Base-by-base conservation (phyloP, 2,329 filamentous ascomycete genomes). In the Lecanicillium sp. region DNA sequence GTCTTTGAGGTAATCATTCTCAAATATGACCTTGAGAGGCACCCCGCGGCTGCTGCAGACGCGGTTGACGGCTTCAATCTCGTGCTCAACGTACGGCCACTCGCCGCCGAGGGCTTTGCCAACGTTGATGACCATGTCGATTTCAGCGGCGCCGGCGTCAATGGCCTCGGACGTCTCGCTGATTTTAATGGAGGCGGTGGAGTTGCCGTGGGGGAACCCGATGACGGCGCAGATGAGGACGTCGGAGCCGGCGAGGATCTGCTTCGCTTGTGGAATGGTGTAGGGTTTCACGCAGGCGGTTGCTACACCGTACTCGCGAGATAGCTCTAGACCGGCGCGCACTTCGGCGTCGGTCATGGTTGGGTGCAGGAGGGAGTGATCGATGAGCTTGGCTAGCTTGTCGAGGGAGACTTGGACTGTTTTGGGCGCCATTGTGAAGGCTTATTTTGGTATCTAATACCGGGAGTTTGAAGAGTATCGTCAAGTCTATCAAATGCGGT, bases 301-400 rank as follows among this genome's bases (percentile, higher is more conserved):
- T 1, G 71, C 72, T 14, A 78, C 71, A 29, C 59, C 53, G 55
- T 71, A 60, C 13, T 64, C 56, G 37, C 60, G 65, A 13, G 67
- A 57, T 31, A 74, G 63, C 9, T 57, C 47, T 1, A 79, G 64
- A 4, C 74, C 75, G 1, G 57, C 49, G 2, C 62, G 43, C 35
- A 79, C 64, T 2, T 77, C 70, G 13, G 52, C 53, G 49, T 79
- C 74, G 7, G 75, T 78, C 63, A 80, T 68, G 37, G 73, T 76
- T 4, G 76, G 77, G 48, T 78, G 74, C 1, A 80, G 63, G 73
- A 80, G 65, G 11, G 73, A 78, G 53, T 79, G 75, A 46, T 80
- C 75, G 46, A 80, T 78, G 56, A 64, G 63, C 46, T 71, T 70
- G 45, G 71, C 69, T 38, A 77, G 53, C 42, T 70, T 60, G 25